Evolutionary conservation across 257 asterid genomes (phyloP).

Genomic region (Linderniella brevidens): DNA sequence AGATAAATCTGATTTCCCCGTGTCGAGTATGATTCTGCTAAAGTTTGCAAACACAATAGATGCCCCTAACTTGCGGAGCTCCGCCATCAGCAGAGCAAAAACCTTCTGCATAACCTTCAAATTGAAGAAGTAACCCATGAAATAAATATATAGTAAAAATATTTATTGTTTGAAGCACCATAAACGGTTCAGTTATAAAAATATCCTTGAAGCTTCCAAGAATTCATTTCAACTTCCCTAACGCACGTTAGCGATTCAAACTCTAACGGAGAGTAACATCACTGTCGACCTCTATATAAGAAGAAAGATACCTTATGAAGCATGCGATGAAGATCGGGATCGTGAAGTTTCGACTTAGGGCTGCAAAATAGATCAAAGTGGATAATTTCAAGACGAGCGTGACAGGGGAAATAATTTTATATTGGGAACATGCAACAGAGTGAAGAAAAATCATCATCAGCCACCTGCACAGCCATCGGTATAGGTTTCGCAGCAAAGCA

Average conservation of each 20-base stretch:
- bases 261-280: too few relatives aligned
- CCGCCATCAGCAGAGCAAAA: constrained; percentile 87
- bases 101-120: constrained; percentile 87
- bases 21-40: constrained; percentile 65
- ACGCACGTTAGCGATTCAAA: too few relatives aligned
- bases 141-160: not conserved
- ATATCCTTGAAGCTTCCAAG: too few relatives aligned
- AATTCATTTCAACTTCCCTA: too few relatives aligned
- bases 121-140: constrained; percentile 7
- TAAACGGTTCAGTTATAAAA: too few relatives aligned
- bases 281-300: too few relatives aligned
- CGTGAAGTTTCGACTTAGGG: constrained; percentile 88
- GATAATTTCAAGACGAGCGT: too few relatives aligned
- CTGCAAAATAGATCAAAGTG: constrained; percentile 32
- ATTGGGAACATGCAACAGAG: too few relatives aligned
- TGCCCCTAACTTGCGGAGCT: constrained; percentile 88
- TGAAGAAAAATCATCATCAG: not conserved
- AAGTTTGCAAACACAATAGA: constrained; percentile 71
- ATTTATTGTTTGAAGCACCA: too few relatives aligned
- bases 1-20: constrained; percentile 71
- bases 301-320: constrained; percentile 59
- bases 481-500: constrained; percentile 75
- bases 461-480: constrained; percentile 99
- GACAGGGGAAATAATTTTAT: too few relatives aligned
- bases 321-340: constrained; percentile 90